A percentile compares a stretch with the other conserved stretches of the same genome.
phyloP scores from a whole-genome alignment of 345 rosid species.

The Salix caprea region DNA sequence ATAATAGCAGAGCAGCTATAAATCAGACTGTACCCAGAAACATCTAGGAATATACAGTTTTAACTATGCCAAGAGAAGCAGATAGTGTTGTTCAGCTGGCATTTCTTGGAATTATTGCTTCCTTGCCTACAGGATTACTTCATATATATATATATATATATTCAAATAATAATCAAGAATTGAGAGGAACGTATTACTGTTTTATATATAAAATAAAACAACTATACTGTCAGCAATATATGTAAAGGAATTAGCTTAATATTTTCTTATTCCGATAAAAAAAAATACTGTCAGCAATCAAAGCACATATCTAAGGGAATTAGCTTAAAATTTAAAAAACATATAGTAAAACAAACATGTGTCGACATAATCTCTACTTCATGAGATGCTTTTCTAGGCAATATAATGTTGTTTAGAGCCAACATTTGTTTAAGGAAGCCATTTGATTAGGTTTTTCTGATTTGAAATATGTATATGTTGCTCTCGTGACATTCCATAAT shows the following conservation, averaged over 20 bases:
- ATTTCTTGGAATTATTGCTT: neutral
- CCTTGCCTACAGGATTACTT: neutral
- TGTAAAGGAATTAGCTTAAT: no score
- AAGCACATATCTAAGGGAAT: no score
- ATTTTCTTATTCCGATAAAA: neutral
- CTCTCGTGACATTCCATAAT: slow-evolving; percentile 7
- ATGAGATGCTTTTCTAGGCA: neutral
- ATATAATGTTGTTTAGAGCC: neutral
- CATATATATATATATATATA: no score
- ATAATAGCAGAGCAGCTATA: neutral
- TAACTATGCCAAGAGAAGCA: neutral
- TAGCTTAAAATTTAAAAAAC: no score
- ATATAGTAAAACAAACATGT: neutral
- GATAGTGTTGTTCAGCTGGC: neutral
- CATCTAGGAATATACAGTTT: neutral
- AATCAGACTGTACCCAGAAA: neutral
- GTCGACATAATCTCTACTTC: neutral
- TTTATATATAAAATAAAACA: no score
- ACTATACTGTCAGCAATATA: neutral
- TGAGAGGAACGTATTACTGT: neutral
- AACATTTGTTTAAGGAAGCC: neutral
- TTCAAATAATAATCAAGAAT: neutral
- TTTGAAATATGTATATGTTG: neutral
- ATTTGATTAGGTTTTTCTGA: neutral
- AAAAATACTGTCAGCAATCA: neutral